phyloP scores from a whole-genome alignment of 805 yeast species.

The Wickerhamomyces strasburgensis region DNA sequence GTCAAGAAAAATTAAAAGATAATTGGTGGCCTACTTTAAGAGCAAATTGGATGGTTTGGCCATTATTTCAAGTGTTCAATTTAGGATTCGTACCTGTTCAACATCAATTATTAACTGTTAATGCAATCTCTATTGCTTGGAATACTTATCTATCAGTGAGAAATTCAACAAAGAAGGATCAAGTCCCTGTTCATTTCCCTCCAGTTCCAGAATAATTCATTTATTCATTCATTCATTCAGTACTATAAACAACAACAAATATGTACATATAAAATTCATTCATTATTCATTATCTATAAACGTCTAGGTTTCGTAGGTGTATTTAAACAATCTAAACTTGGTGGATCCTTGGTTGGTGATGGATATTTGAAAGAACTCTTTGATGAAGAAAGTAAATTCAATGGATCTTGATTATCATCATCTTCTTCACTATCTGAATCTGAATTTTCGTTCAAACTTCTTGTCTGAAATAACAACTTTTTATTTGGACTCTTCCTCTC shows the following conservation, averaged over 20 bases:
- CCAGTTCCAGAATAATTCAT: constrained; percentile 33
- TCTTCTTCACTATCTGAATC: constrained; percentile 1
- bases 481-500: neutral
- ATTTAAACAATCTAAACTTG: no score
- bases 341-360: neutral
- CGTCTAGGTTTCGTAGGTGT: neutral
- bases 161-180: constrained; percentile 36
- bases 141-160: constrained; percentile 67
- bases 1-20: constrained; percentile 38
- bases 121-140: constrained; percentile 74
- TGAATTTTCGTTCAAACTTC: neutral
- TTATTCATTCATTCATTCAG: neutral
- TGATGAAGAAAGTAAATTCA: neutral
- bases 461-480: no score
- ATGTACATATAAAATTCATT: no score
- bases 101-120: constrained; percentile 63
- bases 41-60: constrained; percentile 89
- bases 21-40: constrained; percentile 64
- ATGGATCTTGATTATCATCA: constrained; percentile 1
- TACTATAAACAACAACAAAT: no score
- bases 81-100: constrained; percentile 72
- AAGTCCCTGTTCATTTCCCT: constrained; percentile 31
- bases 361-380: neutral
- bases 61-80: constrained; percentile 74
- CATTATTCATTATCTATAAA: no score